Evolutionary conservation across 805 yeast genomes (phyloP), one percentile per base, ranked within the genome.

Genomic region (Myxozyma melibiosi): DNA sequence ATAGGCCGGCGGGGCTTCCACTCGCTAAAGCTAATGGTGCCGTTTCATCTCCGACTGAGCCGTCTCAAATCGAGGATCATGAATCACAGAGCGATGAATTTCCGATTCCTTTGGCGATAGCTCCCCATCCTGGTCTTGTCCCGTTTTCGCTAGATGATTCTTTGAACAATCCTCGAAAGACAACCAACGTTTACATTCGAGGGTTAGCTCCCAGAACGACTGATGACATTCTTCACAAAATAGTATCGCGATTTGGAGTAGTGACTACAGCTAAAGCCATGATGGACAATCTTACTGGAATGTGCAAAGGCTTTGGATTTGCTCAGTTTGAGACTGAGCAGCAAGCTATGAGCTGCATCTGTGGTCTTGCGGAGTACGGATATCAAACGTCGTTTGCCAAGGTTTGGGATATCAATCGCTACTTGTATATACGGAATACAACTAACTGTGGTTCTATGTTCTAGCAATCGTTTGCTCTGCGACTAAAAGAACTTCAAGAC

Each of bases 121-220:
- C 63, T 18, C 61, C 62, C 8, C 50, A 31, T 18, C 38, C 52
- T 14, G 55, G 48, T 9, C 37, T 35, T 5, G 16, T 35, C 11
- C 28, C 47, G 8, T 52, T 57, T 40, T 38, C 58, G 8, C 47
- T 61, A 16, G 65, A 60, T 22, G 65, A 62, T 38, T 52, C 65
- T 11, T 34, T 62, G 45, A 57, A 58, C 34, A 62, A 62, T 41
- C 65, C 65, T 80, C 88, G 16, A 11, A 46, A 49, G 33, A 62
- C 65, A 14, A 63, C 64, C 14, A 85, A 85, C 69, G 74, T 85
- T 38, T 85, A 85, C 66, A 83, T 85, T 33, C 84, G 83, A 56
- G 83, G 84, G 64, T 71, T 85, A 34, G 85, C 89, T 1, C 66
- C 78, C 6, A 64, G 74, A 2, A 80, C 82, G 68, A 75, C 74